A percentile compares a stretch with the other conserved stretches of the same genome.
phyloP scores from a whole-genome alignment of 495 filamentous ascomycete genomes.

The Cudoniella acicularis region DNA sequence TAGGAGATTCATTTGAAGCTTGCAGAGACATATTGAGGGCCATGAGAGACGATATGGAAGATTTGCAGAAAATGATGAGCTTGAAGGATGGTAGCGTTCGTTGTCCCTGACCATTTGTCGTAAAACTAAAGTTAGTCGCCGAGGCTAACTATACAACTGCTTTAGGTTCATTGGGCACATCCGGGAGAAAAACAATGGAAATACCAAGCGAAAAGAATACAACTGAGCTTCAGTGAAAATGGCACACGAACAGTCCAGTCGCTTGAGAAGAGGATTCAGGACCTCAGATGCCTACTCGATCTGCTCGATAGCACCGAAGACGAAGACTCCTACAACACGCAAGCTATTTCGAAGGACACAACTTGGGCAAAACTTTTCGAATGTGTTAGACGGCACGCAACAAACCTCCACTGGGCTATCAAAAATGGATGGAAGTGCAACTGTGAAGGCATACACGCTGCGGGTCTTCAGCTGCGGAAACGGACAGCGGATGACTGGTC shows the following conservation, averaged over 20 bases:
- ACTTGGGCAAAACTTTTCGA: slow-evolving; percentile 17
- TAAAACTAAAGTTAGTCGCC: neutral
- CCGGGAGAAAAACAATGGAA: slow-evolving; percentile 16
- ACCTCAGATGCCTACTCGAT: slow-evolving; percentile 12
- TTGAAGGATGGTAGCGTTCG: slow-evolving; percentile 16
- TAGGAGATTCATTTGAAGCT: slow-evolving; percentile 5
- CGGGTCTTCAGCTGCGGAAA: slow-evolving; percentile 8
- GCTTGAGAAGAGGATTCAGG: slow-evolving; percentile 13
- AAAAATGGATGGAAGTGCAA: slow-evolving; percentile 20
- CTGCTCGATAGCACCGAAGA: neutral
- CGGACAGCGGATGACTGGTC: neutral
- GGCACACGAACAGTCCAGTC: neutral
- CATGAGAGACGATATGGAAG: slow-evolving; percentile 10
- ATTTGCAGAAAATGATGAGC: slow-evolving; percentile 9
- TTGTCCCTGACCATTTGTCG: neutral
- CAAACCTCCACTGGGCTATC: slow-evolving; percentile 15
- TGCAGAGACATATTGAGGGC: slow-evolving; percentile 10
- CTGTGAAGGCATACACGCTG: slow-evolving; percentile 10
- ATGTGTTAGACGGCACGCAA: slow-evolving; percentile 12
- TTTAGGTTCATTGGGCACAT: slow-evolving; percentile 14
- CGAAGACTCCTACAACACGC: slow-evolving; percentile 12
- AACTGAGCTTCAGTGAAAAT: slow-evolving; percentile 20
- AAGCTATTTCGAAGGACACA: slow-evolving; percentile 16
- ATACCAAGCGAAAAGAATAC: slow-evolving; percentile 19
- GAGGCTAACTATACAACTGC: neutral